Evolutionary conservation across 148 eudicot species (phyloP).

Genomic region (Rhododendron ferrugineum): DNA sequence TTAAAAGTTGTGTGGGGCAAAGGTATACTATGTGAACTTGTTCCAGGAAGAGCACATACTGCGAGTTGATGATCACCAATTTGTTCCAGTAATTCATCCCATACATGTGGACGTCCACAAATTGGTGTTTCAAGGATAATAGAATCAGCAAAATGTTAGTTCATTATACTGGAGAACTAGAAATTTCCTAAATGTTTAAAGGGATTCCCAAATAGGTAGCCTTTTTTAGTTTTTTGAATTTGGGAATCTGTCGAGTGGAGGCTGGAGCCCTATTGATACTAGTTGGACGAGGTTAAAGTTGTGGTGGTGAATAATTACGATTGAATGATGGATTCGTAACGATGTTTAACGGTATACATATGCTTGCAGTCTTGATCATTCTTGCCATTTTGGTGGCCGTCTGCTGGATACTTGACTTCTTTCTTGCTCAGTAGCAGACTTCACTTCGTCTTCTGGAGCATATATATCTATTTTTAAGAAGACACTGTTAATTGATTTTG

Average conservation of each 20-base stretch:
- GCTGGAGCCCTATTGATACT: background rate
- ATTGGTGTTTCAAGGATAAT: too few relatives aligned
- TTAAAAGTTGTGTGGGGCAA: background rate
- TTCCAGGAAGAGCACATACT: background rate
- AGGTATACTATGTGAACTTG: background rate
- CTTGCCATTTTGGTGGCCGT: background rate
- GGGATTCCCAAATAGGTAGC: background rate
- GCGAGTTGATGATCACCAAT: background rate
- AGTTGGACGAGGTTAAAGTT: background rate
- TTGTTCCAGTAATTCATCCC: background rate
- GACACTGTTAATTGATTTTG: background rate
- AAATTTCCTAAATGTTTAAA: background rate
- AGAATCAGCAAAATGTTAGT: background rate
- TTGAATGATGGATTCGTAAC: background rate
- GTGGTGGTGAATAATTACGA: background rate
- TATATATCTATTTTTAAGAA: background rate
- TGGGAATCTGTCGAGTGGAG: background rate
- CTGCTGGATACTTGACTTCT: background rate
- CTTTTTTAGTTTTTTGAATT: background rate
- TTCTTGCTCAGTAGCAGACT: background rate
- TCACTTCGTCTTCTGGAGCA: background rate
- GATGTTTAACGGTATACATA: background rate
- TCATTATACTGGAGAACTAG: background rate
- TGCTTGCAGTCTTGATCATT: background rate
- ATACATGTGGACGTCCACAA: background rate